These are phyloP conservation scores for Crithidia thermophila DNA, from an alignment of 208 protist species.

Conservation along the genomic window DNA sequence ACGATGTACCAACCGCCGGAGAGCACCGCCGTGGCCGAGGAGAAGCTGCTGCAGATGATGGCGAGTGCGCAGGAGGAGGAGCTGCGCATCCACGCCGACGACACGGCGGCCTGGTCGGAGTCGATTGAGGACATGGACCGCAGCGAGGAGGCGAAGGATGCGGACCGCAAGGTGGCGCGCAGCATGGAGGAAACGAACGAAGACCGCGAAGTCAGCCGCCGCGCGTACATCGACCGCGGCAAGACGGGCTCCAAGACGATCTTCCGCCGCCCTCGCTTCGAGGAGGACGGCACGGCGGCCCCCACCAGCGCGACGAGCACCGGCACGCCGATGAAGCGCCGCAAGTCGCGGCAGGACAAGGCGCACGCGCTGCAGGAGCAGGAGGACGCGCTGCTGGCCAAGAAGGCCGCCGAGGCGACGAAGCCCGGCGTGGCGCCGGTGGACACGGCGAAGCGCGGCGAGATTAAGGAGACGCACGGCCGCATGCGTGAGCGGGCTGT, in stretches of 20 bases:
- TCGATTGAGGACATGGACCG: constrained; percentile 79
- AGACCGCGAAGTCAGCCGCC: constrained; percentile 79
- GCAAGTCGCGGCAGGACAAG: constrained; percentile 67
- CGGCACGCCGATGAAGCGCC: constrained; percentile 53
- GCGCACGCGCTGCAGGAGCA: constrained; percentile 79
- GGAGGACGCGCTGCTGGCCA: constrained; percentile 63
- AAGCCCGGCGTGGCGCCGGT: constrained; percentile 32
- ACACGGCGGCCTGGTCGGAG: constrained; percentile 56
- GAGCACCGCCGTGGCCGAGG: constrained; percentile 55
- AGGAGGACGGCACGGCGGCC: constrained; percentile 26
- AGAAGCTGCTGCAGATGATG: constrained; percentile 81
- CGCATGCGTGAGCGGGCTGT: constrained; percentile 60
- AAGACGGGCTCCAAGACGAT: constrained; percentile 81
- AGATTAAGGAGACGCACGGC: constrained; percentile 41
- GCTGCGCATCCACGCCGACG: constrained; percentile 47
- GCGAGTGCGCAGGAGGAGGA: constrained; percentile 84
- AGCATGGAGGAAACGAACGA: constrained; percentile 89
- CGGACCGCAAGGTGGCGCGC: constrained; percentile 58
- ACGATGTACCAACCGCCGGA: constrained; percentile 72
- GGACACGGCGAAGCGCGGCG: constrained; percentile 50
- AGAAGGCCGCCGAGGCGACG: constrained; percentile 32
- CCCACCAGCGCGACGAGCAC: constrained; percentile 11
- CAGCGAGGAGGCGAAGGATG: constrained; percentile 64
- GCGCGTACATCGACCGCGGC: constrained; percentile 88
- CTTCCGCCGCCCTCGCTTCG: constrained; percentile 65